Evolutionary conservation across 2,329 filamentous ascomycete genomes (phyloP).

Genomic region (Fusarium mangiferae): DNA sequence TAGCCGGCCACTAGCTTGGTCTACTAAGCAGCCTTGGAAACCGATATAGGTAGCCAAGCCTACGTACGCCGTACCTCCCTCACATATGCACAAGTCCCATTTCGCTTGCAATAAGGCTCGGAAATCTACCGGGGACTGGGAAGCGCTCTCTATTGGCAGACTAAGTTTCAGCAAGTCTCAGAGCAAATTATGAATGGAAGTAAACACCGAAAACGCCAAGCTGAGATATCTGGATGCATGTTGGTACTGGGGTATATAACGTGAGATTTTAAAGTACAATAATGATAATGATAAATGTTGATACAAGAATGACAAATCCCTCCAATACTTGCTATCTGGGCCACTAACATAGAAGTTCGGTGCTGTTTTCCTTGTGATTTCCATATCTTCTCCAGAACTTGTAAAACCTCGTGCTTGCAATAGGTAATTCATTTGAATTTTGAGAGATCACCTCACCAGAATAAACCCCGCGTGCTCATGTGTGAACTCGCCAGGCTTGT

Average conservation of each 20-base stretch:
- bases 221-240: not conserved
- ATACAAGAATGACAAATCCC: not conserved
- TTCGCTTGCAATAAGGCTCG: not conserved
- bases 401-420: no score
- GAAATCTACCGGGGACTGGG: not conserved
- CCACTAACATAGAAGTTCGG: not conserved
- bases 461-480: not conserved
- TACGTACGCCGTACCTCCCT: not conserved
- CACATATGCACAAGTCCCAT: not conserved
- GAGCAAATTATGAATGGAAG: not conserved
- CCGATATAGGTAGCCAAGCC: no score
- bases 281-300: not conserved
- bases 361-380: no score
- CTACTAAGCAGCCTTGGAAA: not conserved
- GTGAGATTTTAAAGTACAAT: not conserved
- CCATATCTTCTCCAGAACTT: no score
- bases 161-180: not conserved
- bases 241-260: not conserved
- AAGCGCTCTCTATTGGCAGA: not conserved
- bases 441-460: accelerated
- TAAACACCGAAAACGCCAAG: not conserved
- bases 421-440: not conserved
- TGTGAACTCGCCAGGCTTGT: not conserved
- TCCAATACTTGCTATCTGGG: no score
- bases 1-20: not conserved